Conservation (phyloP, 2,329 filamentous ascomycete species). For the Alternaria hordeiaustralica region DNA sequence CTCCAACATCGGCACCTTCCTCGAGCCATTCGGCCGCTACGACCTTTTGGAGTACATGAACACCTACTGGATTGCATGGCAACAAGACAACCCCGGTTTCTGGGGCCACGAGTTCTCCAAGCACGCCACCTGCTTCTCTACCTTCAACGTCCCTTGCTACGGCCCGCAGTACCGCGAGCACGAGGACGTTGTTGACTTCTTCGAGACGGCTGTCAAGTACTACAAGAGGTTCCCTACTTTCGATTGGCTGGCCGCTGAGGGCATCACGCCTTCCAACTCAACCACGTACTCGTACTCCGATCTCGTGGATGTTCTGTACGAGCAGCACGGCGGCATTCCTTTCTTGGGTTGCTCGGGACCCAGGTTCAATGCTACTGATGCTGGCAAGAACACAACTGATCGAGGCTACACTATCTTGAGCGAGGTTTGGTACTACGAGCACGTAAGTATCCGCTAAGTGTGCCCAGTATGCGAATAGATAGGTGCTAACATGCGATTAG, state of each 20-base stretch:
- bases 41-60: slow-evolving; percentile 72
- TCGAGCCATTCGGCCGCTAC: slow-evolving; percentile 63
- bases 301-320: slow-evolving; percentile 59
- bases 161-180: slow-evolving; percentile 63
- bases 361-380: slow-evolving; percentile 65
- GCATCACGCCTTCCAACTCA: slow-evolving; percentile 64
- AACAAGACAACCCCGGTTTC: slow-evolving; percentile 63
- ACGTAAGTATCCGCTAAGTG: slow-evolving; percentile 48
- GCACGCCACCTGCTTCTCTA: slow-evolving; percentile 71
- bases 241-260: slow-evolving; percentile 62
- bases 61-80: slow-evolving; percentile 67
- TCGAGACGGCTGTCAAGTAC: slow-evolving; percentile 65
- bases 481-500: slow-evolving; percentile 16
- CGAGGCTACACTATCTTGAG: slow-evolving; percentile 63
- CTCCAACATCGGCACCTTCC: slow-evolving; percentile 63
- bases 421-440: slow-evolving; percentile 72
- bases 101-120: slow-evolving; percentile 74
- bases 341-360: slow-evolving; percentile 69
- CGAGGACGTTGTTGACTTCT: slow-evolving; percentile 68
- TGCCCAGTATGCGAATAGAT: neutral
- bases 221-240: slow-evolving; percentile 66
- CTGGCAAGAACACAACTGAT: slow-evolving; percentile 62
- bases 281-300: slow-evolving; percentile 63
- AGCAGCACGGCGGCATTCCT: slow-evolving; percentile 61
- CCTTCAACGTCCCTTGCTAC: slow-evolving; percentile 70